phyloP scores from a whole-genome alignment of 2,329 filamentous ascomycete genomes.

The Hymenotorrendiella dingleyae region DNA sequence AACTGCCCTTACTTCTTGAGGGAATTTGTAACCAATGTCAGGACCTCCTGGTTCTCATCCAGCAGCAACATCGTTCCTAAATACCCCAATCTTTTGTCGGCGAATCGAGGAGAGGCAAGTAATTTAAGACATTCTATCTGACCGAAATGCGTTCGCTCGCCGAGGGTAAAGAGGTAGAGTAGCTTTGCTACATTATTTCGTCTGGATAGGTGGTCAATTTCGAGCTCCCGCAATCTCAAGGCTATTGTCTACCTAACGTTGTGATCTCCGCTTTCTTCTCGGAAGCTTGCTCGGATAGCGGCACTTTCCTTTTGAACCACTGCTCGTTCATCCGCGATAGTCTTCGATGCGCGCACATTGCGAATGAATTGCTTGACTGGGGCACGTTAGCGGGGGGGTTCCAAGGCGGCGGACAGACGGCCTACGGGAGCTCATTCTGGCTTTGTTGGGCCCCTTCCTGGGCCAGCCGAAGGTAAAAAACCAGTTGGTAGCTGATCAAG shows the following conservation, averaged over 20 bases:
- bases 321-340: constrained; percentile 95
- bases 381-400: constrained; percentile 14
- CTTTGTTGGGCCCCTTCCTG: constrained; percentile 26
- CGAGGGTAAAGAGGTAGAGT: constrained; percentile 94
- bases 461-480: too few species aligned
- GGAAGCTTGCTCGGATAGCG: constrained; percentile 92
- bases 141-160: constrained; percentile 95
- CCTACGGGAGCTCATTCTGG: constrained; percentile 33
- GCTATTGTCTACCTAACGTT: constrained; percentile 66
- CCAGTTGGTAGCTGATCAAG: too few species aligned
- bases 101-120: constrained; percentile 91
- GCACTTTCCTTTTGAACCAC: constrained; percentile 99
- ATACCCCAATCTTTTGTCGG: constrained; percentile 94
- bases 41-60: constrained; percentile 96
- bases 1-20: constrained; percentile 73
- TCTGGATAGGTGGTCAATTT: constrained; percentile 42
- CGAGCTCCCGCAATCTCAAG: background rate
- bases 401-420: constrained; percentile 8
- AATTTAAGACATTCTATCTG: constrained; percentile 99
- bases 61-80: constrained; percentile 91
- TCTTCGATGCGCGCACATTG: constrained; percentile 97
- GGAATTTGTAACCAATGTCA: constrained; percentile 96
- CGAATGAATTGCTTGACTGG: constrained; percentile 99
- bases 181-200: constrained; percentile 99
- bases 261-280: constrained; percentile 91